These are phyloP conservation scores for Botryotinia narcissicola DNA, from an alignment of 2,329 filamentous ascomycete species.

Conservation along the genomic window DNA sequence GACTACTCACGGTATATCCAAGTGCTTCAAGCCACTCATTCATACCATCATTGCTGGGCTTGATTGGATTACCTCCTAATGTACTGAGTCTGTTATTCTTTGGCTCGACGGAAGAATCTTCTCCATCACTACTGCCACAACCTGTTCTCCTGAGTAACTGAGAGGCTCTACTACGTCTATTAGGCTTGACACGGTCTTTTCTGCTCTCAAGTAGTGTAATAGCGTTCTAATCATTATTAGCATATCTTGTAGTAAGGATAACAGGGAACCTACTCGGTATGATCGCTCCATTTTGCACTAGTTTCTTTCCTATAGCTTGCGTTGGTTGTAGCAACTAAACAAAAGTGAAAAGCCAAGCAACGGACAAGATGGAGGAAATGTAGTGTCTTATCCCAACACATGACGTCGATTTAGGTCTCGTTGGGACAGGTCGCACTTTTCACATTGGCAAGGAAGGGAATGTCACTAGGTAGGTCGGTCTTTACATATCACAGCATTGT, in stretches of 20 bases:
- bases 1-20: conserved; percentile 7
- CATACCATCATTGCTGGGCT: neutral
- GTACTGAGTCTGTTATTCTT: neutral
- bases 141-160: conserved; percentile 6
- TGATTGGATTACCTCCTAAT: neutral
- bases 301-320: neutral
- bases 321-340: neutral
- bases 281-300: neutral
- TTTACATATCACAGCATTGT: too few species aligned
- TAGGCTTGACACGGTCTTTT: neutral
- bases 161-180: conserved; percentile 2
- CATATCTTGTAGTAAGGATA: rapidly evolving
- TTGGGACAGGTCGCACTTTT: neutral
- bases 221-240: conserved; percentile 4
- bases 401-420: neutral
- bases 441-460: neutral
- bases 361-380: too few species aligned
- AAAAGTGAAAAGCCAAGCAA: neutral
- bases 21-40: conserved; percentile 13
- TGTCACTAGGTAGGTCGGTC: too few species aligned
- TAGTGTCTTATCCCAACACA: neutral
- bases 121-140: conserved; percentile 3
- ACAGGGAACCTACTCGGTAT: neutral
- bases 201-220: conserved; percentile 5
- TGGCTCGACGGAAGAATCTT: neutral